A percentile compares a stretch with the other conserved stretches of the same genome.
Conservation (phyloP, 805 yeast genomes). For the Ascoidea tarda region DNA sequence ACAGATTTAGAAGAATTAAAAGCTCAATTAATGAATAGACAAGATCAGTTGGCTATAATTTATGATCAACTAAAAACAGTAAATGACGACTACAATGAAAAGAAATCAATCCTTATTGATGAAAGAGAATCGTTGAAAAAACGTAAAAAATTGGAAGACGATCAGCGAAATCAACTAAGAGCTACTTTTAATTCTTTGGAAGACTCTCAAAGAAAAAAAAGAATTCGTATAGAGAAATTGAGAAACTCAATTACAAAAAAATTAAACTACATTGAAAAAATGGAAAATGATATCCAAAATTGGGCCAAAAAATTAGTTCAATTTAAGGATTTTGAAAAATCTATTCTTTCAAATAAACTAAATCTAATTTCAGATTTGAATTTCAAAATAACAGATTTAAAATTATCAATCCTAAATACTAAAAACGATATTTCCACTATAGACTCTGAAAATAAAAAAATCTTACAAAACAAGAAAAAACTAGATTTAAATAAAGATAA, state of each 20-base stretch:
- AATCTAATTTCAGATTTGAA: neutral
- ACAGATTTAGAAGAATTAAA: conserved; percentile 16
- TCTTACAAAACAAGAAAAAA: neutral
- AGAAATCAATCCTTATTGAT: conserved; percentile 64
- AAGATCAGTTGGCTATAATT: neutral
- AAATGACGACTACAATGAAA: conserved; percentile 53
- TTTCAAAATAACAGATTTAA: neutral
- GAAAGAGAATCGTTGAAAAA: conserved; percentile 22
- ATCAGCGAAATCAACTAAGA: neutral
- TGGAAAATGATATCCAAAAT: neutral
- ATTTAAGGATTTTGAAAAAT: no score
- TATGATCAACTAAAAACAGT: conserved; percentile 5
- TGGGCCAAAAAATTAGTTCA: neutral
- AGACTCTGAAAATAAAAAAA: neutral
- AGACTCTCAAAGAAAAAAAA: neutral
- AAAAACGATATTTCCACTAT: neutral
- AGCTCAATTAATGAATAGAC: neutral
- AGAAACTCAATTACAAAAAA: neutral
- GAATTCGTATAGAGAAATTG: neutral
- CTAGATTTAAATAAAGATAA: neutral
- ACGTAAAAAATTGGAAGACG: neutral
- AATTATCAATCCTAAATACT: neutral
- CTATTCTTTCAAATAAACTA: neutral
- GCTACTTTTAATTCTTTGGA: neutral
- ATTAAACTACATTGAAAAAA: neutral